phyloP scores from a whole-genome alignment of 1,284 basidiomycete species.

The Tremellales sp. region DNA sequence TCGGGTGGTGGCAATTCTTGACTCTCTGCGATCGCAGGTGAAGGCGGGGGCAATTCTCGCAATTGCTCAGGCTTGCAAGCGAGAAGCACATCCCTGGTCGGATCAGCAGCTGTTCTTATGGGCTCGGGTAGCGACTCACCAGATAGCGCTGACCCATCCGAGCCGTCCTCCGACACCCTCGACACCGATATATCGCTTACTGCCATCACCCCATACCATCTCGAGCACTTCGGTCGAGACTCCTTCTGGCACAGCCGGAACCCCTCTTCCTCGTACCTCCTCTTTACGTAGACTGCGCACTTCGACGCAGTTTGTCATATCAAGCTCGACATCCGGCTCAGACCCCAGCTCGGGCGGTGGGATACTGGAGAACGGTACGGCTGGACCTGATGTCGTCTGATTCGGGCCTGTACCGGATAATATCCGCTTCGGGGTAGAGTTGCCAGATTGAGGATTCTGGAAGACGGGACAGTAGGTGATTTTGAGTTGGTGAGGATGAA shows the following conservation, averaged over 20 bases:
- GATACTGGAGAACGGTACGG: constrained; percentile 26
- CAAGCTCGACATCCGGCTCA: constrained; percentile 26
- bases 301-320: constrained; percentile 38
- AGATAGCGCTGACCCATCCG: constrained; percentile 43
- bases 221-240: constrained; percentile 40
- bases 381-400: constrained; percentile 5
- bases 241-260: constrained; percentile 35
- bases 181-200: constrained; percentile 38
- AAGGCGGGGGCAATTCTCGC: constrained; percentile 23
- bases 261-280: constrained; percentile 31
- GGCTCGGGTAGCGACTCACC: constrained; percentile 26
- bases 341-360: constrained; percentile 16
- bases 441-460: constrained; percentile 17
- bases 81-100: constrained; percentile 35
- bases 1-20: too few relatives aligned
- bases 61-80: constrained; percentile 26
- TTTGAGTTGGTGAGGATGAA: constrained; percentile 18
- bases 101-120: too few relatives aligned
- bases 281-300: constrained; percentile 36
- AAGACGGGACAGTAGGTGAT: constrained; percentile 36
- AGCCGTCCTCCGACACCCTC: constrained; percentile 38
- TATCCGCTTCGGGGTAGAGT: constrained; percentile 13
- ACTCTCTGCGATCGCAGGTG: constrained; percentile 9
- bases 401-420: constrained; percentile 15
- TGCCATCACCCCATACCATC: constrained; percentile 36